A percentile compares a stretch with the other conserved stretches of the same genome.
Evolutionary conservation across 106 monocot genomes (phyloP).

Genomic region (Phalaenopsis equestris): DNA sequence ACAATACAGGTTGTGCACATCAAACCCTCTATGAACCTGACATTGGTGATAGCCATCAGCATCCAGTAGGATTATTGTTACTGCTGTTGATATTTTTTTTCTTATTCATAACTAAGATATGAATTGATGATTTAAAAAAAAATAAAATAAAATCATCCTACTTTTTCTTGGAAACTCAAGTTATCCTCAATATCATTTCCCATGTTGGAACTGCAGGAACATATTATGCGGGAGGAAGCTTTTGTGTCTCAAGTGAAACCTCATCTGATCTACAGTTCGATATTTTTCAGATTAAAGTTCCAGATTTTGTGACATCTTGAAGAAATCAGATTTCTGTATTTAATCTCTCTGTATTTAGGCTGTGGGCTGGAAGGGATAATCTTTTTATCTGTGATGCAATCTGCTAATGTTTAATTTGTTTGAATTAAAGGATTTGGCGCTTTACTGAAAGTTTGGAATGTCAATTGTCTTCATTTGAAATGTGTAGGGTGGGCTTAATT

Average conservation of each 20-base stretch:
- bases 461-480: too few species aligned
- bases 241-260: neutral
- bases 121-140: too few species aligned
- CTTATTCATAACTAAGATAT: too few species aligned
- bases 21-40: too few species aligned
- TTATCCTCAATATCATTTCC: too few species aligned
- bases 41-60: too few species aligned
- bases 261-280: neutral
- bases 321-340: neutral
- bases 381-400: neutral
- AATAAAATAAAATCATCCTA: too few species aligned
- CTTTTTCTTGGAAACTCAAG: too few species aligned
- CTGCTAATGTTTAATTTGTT: neutral
- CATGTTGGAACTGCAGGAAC: neutral
- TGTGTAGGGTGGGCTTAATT: too few species aligned
- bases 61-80: too few species aligned
- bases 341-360: neutral
- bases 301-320: neutral
- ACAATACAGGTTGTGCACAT: too few species aligned
- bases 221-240: conserved; percentile 6
- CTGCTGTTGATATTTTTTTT: too few species aligned
- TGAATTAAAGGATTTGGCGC: neutral
- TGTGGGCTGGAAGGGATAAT: neutral
- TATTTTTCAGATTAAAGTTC: neutral
- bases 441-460: neutral